Evolutionary conservation across 2,329 filamentous ascomycete genomes (phyloP), one percentile per base, ranked within the genome.

Genomic region (Cercospora sp.): DNA sequence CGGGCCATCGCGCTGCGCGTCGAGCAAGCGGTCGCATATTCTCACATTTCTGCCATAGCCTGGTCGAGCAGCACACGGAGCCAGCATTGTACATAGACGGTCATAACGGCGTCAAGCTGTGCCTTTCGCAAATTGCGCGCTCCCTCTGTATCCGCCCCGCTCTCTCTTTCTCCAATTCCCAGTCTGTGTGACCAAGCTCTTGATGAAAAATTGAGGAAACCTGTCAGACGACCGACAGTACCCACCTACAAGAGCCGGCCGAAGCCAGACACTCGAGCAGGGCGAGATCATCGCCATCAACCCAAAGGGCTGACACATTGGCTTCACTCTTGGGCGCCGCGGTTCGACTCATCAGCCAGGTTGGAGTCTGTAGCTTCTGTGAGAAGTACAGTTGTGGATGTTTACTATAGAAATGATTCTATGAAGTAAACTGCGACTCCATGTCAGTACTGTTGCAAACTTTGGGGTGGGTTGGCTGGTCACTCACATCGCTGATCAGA

Each of bases 331-430:
- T 71, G 73, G 73, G 74, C 74, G 69, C 70, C 71, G 75, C 71
- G 75, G 75, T 75, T 77, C 72, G 69, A 66, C 71, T 78, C 75
- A 77, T 78, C 76, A 75, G 71, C 74, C 75, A 72, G 73, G 75
- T 72, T 76, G 76, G 74, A 77, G 75, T 77, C 74, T 75, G 69
- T 93, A 88, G 91, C 93, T 97, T 86, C 86, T 91, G 87, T 93
- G 87, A 88, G 89, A 88, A 94, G 90, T 89, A 92, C 90, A 95
- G 91, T 92, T 89, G 87, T 86, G 87, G 91, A 93, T 89, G 89
- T 92, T 87, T 90, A 94, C 93, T 97, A 93, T 94, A 97, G 91
- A 97, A 96, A 92, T 92, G 92, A 94, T 94, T 94, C 91, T 93
- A 76, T 78, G 75, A 76, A 74, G 72, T 74, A 68, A 68, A 58